Evolutionary conservation across 257 asterid genomes (phyloP), one percentile per base, ranked within the genome.

Genomic region (Eustoma russellianum): DNA sequence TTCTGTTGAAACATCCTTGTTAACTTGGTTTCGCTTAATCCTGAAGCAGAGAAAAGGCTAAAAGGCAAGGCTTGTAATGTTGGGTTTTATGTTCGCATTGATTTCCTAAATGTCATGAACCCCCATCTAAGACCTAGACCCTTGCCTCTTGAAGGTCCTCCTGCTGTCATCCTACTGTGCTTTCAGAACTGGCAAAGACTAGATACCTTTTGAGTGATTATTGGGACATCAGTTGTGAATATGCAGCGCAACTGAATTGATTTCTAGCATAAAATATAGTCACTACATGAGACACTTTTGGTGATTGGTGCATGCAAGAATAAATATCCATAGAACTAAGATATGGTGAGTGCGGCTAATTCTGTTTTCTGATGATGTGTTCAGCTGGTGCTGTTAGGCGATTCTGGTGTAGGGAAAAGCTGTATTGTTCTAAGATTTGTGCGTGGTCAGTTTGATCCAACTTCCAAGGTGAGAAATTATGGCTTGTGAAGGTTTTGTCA

Each of bases 381-480:
- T 68, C 86, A 92, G 99, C 59, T 92, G 73, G 99, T 92, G 71
- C 77, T 92, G 54, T 75, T 92, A 70, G 97, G 97, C 53, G 94
- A 83, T 77, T 92, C 99, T 55, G 99, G 99, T 33, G 99, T 92
- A 14, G 99, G 99, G 49, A 92, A 92, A 75, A 92, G 99, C 65
- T 92, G 99, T 78, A 92, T 92, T 45, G 99, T 92, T 65, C 95
- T 92, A 13, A 92, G 95, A 40, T 90, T 90, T 75, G 97, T 90
- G 28, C 97, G 97, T 56, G 97, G 97, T 54, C 97, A 90, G 73
- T 90, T 90, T 66, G 97, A 90, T 70, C 94, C 97, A 44, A 90
- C 94, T 56, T 90, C 97, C 50, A 90, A 90, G 95, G 97, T 57
- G 45, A 67, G 41, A 50, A 41, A 13, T 52, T 46, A n/a, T n/a